Conservation (phyloP, 371 early-diverging fungal species). For the Haplosporangium sp. region DNA sequence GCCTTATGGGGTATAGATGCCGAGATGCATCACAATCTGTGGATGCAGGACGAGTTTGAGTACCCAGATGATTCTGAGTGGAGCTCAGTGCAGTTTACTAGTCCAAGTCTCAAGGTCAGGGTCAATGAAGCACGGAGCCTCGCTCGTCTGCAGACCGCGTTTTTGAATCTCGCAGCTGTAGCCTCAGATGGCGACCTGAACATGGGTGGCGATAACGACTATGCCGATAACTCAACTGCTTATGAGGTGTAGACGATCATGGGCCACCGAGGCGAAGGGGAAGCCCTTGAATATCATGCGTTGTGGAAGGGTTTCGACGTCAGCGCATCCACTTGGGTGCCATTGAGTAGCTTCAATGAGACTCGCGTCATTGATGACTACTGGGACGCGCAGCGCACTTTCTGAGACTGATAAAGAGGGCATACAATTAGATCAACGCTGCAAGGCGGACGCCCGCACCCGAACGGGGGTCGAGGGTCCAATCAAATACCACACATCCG, state of each 20-base stretch:
- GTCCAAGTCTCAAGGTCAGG: constrained; percentile 3
- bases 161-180: constrained; percentile 1
- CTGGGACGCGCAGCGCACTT: constrained; percentile 3
- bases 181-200: too few relatives aligned
- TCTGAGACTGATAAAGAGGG: constrained; percentile 1
- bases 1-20: constrained; percentile 4
- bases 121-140: constrained; percentile 11
- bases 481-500: constrained; percentile 4
- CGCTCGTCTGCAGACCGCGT: constrained; percentile 2
- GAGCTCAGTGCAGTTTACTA: constrained; percentile 2
- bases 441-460: constrained; percentile 6
- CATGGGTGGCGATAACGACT: constrained; percentile 1
- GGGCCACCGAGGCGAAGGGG: constrained; percentile 11
- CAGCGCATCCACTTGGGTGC: constrained; percentile 4
- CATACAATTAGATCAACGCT: too few relatives aligned
- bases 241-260: constrained; percentile 7
- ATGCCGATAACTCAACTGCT: neutral
- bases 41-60: constrained; percentile 16
- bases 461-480: constrained; percentile 6
- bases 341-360: constrained; percentile 1
- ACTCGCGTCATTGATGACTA: neutral
- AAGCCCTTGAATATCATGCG: constrained; percentile 3
- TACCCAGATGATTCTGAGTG: constrained; percentile 11
- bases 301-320: constrained; percentile 9
- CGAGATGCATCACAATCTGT: constrained; percentile 9